Conservation (phyloP, 163 green algal genomes). For the Scenedesmus sp. region DNA sequence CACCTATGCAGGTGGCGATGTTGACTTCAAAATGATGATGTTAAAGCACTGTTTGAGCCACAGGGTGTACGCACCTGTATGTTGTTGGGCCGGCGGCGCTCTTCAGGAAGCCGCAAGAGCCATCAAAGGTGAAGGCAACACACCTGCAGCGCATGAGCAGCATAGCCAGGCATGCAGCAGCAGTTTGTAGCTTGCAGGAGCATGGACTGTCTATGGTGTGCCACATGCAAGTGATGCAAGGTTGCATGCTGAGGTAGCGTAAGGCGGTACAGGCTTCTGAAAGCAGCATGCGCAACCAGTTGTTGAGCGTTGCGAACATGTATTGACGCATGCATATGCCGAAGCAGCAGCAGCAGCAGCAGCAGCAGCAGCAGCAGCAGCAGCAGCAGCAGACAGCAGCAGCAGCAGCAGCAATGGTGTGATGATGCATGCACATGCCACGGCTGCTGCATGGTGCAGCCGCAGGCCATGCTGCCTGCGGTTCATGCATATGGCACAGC, state of each 20-base stretch:
- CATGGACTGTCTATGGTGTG: too few relatives aligned
- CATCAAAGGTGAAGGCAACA: conserved; percentile 7
- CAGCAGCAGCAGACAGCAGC: too few relatives aligned
- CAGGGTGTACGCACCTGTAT: neutral
- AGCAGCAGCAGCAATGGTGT: neutral
- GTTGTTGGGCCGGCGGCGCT: neutral
- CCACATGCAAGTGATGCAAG: too few relatives aligned
- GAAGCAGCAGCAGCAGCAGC: too few relatives aligned
- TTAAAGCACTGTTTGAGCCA: too few relatives aligned
- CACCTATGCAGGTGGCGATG: neutral
- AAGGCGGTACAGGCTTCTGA: too few relatives aligned
- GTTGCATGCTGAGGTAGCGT: too few relatives aligned
- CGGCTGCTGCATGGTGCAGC: neutral
- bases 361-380: neutral
- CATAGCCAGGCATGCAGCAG: too few relatives aligned
- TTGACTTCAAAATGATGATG: neutral
- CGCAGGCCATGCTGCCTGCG: neutral
- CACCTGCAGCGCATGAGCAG: neutral
- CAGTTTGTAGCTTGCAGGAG: too few relatives aligned
- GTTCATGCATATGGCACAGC: neutral
- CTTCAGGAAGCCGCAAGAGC: conserved; percentile 14
- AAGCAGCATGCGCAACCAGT: too few relatives aligned
- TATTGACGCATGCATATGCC: too few relatives aligned
- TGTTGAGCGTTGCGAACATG: too few relatives aligned
- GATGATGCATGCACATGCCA: neutral